Conservation (phyloP, 2,329 filamentous ascomycete genomes). For the Penicillium polonicum region DNA sequence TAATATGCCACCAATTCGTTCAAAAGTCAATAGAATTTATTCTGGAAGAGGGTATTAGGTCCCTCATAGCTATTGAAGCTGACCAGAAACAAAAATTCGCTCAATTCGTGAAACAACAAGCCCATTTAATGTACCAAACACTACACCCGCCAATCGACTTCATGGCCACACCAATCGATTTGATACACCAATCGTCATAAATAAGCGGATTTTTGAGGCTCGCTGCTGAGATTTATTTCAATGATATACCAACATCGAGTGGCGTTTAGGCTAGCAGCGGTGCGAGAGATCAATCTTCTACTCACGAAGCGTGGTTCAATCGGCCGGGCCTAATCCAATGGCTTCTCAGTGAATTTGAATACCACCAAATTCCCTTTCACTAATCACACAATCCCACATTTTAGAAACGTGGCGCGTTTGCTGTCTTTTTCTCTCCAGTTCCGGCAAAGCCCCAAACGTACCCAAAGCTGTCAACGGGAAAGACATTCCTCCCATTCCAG, state of each 20-base stretch:
- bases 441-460: too few relatives aligned
- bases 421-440: not conserved
- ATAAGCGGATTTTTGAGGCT: rapidly evolving
- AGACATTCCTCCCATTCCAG: not conserved
- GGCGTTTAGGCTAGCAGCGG: not conserved
- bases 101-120: not conserved
- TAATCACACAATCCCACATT: too few relatives aligned
- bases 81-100: not conserved
- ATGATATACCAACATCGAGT: not conserved
- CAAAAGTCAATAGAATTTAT: not conserved
- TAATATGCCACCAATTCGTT: not conserved
- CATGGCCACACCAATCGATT: not conserved
- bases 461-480: too few relatives aligned
- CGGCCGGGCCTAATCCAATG: not conserved
- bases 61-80: not conserved
- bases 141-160: not conserved
- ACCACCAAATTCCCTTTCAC: not conserved
- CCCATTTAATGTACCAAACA: not conserved
- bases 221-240: rapidly evolving
- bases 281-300: not conserved
- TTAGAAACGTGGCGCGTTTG: not conserved
- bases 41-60: too few relatives aligned
- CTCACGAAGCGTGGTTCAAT: not conserved
- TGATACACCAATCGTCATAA: not conserved
- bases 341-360: not conserved